Evolutionary conservation across 257 asterid genomes (phyloP).

Genomic region (Fraxinus excelsior): DNA sequence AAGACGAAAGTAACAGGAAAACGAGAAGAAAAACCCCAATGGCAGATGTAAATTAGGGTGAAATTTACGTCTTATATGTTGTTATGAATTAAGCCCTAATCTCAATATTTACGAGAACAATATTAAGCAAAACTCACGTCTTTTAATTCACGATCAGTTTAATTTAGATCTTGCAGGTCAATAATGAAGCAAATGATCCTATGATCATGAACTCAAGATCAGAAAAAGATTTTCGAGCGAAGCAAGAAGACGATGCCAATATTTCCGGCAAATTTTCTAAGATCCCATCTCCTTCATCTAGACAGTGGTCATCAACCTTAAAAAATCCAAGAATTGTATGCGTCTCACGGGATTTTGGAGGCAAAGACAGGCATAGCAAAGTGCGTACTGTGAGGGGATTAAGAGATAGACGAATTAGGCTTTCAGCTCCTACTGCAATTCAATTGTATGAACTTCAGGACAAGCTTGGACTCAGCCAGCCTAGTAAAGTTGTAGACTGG

Average conservation of each 20-base stretch:
- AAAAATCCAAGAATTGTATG: constrained; percentile 76
- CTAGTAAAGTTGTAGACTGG: constrained; percentile 84
- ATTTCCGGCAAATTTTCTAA: constrained; percentile 24
- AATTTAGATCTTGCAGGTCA: constrained; percentile 32
- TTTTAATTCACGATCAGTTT: not conserved
- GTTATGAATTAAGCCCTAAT: not conserved
- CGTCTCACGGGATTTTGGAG: constrained; percentile 62
- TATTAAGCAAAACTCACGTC: not conserved
- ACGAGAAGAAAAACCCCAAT: not conserved
- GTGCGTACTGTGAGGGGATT: constrained; percentile 69
- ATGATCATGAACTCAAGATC: constrained; percentile 52
- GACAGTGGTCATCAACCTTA: constrained; percentile 57
- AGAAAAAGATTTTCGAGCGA: constrained; percentile 30
- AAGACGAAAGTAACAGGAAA: not conserved
- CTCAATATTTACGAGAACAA: too few species aligned
- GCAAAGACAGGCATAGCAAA: constrained; percentile 81
- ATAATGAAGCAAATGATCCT: constrained; percentile 28
- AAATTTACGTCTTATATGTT: not conserved
- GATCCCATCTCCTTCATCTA: constrained; percentile 36
- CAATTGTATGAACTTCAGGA: constrained; percentile 77
- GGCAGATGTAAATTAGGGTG: not conserved
- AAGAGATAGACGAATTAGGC: constrained; percentile 67
- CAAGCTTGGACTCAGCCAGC: constrained; percentile 65
- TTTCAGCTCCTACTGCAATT: constrained; percentile 71
- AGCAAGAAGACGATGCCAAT: constrained; percentile 46